Evolutionary conservation across 2,329 filamentous ascomycete genomes (phyloP).

Genomic region (Chaetomium strumarium): DNA sequence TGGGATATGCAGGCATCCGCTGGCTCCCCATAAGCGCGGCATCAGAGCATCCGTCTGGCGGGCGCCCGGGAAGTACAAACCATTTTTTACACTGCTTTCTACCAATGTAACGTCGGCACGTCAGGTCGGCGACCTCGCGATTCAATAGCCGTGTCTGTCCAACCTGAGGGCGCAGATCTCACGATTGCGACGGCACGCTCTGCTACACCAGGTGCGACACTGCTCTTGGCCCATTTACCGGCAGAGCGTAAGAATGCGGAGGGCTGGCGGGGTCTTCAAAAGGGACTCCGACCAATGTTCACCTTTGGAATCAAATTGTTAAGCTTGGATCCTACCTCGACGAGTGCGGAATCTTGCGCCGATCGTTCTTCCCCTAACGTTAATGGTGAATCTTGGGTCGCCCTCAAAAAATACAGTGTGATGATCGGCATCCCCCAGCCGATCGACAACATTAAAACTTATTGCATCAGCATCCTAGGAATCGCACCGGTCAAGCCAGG

Average conservation of each 20-base stretch:
- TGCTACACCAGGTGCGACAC: not conserved
- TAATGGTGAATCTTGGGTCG: no score
- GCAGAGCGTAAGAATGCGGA: not conserved
- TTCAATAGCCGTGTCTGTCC: constrained; percentile 6
- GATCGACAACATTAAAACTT: no score
- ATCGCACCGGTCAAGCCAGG: no score
- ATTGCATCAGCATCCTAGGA: no score
- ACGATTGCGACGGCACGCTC: constrained; percentile 1
- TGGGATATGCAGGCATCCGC: no score
- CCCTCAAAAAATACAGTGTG: no score
- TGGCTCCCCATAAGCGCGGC: not conserved
- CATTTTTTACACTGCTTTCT: not conserved
- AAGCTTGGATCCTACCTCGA: no score
- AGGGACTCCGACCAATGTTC: no score
- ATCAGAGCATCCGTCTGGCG: not conserved
- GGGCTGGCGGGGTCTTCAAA: not conserved
- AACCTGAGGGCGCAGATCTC: constrained; percentile 9
- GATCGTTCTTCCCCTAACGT: no score
- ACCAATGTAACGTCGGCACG: constrained; percentile 13
- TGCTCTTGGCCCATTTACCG: not conserved
- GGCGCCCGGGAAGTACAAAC: not conserved
- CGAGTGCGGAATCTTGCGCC: no score
- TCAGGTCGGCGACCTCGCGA: constrained; percentile 20
- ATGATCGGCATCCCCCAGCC: no score
- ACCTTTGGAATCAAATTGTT: no score